Percentiles rank a stretch among this genome's conserved stretches.
These are phyloP conservation scores for Zygosaccharomyces lentus DNA, from an alignment of 805 yeast species.

Conservation along the genomic window DNA sequence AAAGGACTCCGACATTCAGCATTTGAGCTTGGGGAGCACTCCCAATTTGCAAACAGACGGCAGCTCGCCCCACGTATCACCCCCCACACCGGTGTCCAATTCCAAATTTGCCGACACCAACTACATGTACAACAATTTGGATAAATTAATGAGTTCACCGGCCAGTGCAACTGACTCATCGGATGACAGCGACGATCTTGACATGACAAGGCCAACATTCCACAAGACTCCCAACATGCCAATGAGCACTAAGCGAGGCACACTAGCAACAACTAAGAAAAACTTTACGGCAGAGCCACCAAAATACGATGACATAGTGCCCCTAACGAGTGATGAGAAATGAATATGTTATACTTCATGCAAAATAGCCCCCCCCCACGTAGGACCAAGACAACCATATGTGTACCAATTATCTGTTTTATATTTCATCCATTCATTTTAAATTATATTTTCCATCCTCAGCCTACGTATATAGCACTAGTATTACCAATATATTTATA, in stretches of 20 bases:
- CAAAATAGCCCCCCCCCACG: neutral
- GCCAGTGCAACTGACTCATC: neutral
- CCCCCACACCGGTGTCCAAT: neutral
- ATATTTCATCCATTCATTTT: neutral
- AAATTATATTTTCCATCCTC: neutral
- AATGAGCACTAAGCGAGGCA: neutral
- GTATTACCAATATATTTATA: constrained; percentile 13
- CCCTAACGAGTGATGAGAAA: constrained; percentile 26
- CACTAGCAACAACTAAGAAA: neutral
- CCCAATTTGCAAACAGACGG: constrained; percentile 3
- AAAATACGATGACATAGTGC: constrained; percentile 30
- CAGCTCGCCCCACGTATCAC: neutral
- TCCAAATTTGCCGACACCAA: constrained; percentile 9
- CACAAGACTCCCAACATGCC: neutral
- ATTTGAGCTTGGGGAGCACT: neutral
- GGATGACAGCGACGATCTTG: neutral
- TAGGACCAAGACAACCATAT: neutral
- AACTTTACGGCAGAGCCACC: constrained; percentile 31
- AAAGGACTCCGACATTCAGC: constrained; percentile 1
- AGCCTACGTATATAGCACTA: neutral
- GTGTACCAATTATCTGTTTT: neutral
- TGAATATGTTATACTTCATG: constrained; percentile 2
- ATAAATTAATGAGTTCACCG: constrained; percentile 17
- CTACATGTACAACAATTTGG: constrained; percentile 20
- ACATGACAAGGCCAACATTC: constrained; percentile 2